Evolutionary conservation across 2,329 filamentous ascomycete species (phyloP).

Genomic region (Ophiostoma australiae): DNA sequence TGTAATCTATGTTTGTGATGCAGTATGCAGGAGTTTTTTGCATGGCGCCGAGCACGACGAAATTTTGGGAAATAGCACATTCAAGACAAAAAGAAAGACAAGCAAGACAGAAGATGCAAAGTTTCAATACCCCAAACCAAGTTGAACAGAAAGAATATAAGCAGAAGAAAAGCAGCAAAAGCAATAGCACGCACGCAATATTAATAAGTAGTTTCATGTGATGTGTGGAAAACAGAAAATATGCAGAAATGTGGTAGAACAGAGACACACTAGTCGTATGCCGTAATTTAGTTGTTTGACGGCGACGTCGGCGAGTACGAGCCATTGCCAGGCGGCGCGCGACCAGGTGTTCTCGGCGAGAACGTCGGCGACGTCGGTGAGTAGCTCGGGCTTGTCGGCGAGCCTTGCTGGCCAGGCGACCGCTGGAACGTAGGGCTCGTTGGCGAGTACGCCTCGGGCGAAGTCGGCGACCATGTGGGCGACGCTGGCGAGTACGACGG

Average conservation of each 20-base stretch:
- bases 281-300: conserved; percentile 32
- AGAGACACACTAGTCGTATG: conserved; percentile 12
- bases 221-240: conserved; percentile 5
- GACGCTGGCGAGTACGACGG: conserved; percentile 65
- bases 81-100: neutral
- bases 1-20: conserved; percentile 12
- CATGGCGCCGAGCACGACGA: neutral
- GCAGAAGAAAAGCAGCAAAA: neutral
- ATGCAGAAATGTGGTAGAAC: neutral
- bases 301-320: conserved; percentile 41
- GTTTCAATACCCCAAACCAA: neutral
- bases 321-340: conserved; percentile 35
- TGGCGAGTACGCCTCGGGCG: conserved; percentile 58
- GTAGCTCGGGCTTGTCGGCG: conserved; percentile 64
- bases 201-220: conserved; percentile 9
- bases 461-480: conserved; percentile 74
- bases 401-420: conserved; percentile 50
- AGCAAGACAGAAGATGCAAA: neutral
- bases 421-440: conserved; percentile 58
- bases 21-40: conserved; percentile 8
- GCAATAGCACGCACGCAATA: conserved; percentile 5
- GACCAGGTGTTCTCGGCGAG: conserved; percentile 44
- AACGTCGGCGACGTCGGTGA: conserved; percentile 58
- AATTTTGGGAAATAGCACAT: conserved; percentile 6
- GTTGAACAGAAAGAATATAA: neutral